Base-by-base conservation (phyloP, 768 basidiomycete species). In the Podaxis sp. region DNA sequence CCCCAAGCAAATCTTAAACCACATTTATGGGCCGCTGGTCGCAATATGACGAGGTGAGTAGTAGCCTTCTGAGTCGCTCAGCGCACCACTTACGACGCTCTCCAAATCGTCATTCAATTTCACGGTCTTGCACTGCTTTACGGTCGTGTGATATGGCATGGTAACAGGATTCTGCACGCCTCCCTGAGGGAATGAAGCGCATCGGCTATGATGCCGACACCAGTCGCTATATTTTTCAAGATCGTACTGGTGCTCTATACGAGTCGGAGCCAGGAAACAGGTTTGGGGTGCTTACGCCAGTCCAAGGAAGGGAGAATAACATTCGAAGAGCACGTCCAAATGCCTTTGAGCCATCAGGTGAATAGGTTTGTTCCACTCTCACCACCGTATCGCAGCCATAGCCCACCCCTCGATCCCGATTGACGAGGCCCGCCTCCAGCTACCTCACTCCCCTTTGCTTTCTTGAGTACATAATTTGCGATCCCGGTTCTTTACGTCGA, bases 131-230 rank as follows among this genome's bases (percentile, higher is more conserved):
- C 22, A 50, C 49, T 13, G 19, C 22, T 15, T 46, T 46, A 15
- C 24, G 41, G 15, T n/a, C 15, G 41, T 33, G 33, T 9, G 33
- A 33, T 33, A 33, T 43, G 41, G n/a, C 41, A 69, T 66, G 41
- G 46, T 52, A 9, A 33, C 33, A 84, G 83, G 83, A 85, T 66
- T 77, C 76, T 52, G 74, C 78, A 68, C 79, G 82, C 46, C 73
- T 82, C 6, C 79, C 80, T 6, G 75, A 76, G 60, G 84, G 84
- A 29, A 73, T 85, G 67, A 76, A 73, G 55, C 76, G 85, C 5
- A 74, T 83, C 11, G 81, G 72, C 2, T 86, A 86, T 59, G 85
- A 87, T 64, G 76, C 82, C 0, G 85, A 86, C 58, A 77, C 80
- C 0, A 68, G 75, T n/a, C 71, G 74, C 13, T 86, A 85, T 61